phyloP scores from a whole-genome alignment of 148 eudicot genomes.

The Cornus florida region DNA sequence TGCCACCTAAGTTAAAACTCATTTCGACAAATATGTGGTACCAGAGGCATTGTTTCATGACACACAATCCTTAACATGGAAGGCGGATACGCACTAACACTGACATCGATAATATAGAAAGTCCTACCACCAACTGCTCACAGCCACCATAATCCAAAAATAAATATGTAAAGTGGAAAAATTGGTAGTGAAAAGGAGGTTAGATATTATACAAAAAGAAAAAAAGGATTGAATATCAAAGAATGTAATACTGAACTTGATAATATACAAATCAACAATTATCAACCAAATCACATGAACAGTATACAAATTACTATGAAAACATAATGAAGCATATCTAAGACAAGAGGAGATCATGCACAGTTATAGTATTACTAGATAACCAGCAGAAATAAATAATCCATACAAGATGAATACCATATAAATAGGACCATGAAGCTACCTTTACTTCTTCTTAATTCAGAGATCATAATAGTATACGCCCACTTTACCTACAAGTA shows the following conservation, averaged over 20 bases:
- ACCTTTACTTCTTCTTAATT: conserved; percentile 94
- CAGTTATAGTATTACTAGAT: neutral
- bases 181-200: neutral
- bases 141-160: neutral
- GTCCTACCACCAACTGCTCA: neutral
- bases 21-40: neutral
- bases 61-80: neutral
- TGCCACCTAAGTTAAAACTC: neutral
- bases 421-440: conserved; percentile 68
- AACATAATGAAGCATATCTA: neutral
- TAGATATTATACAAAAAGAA: neutral
- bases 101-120: neutral
- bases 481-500: conserved; percentile 96
- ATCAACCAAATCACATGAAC: neutral
- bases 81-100: neutral
- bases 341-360: conserved; percentile 10
- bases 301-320: neutral
- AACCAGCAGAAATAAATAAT: conserved; percentile 3
- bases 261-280: neutral
- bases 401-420: conserved; percentile 22
- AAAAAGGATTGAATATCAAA: neutral
- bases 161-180: neutral
- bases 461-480: conserved; percentile 89
- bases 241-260: neutral
- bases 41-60: no score